phyloP scores from a whole-genome alignment of 2,329 filamentous ascomycete genomes.

The Chaetomium sp. region DNA sequence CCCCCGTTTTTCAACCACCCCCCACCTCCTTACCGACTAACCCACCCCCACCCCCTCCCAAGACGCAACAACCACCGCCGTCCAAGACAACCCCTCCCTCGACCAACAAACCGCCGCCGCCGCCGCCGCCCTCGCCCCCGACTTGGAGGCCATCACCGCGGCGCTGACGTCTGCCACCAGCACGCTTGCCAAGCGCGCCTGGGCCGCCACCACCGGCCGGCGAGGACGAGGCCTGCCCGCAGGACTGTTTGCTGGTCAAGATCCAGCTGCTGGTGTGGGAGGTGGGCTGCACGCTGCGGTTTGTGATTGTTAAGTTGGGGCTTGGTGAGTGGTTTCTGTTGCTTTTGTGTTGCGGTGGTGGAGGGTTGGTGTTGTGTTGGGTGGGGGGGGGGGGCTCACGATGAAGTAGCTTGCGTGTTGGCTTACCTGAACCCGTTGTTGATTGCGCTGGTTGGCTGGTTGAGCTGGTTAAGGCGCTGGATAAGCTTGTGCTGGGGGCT shows the following conservation, averaged over 20 bases:
- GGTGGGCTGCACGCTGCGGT: slow-evolving; percentile 36
- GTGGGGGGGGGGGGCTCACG: neutral
- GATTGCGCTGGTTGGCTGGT: slow-evolving; percentile 34
- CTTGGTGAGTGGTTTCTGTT: slow-evolving; percentile 32
- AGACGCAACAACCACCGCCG: slow-evolving; percentile 34
- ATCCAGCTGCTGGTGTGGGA: slow-evolving; percentile 35
- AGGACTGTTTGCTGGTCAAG: slow-evolving; percentile 32
- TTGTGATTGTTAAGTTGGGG: slow-evolving; percentile 37
- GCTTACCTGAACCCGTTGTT: slow-evolving; percentile 34
- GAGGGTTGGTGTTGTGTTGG: neutral
- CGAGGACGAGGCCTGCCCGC: slow-evolving; percentile 20
- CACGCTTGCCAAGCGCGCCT: slow-evolving; percentile 29
- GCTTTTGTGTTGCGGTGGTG: neutral
- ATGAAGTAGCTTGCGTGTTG: slow-evolving; percentile 29
- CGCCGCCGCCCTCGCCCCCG: slow-evolving; percentile 32
- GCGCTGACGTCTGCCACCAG: slow-evolving; percentile 33
- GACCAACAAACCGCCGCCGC: slow-evolving; percentile 33
- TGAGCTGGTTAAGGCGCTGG: slow-evolving; percentile 33
- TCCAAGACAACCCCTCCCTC: slow-evolving; percentile 32
- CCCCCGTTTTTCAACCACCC: neutral
- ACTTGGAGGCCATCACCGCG: slow-evolving; percentile 36
- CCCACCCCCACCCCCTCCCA: neutral
- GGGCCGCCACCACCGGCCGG: slow-evolving; percentile 19
- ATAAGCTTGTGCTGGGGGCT: slow-evolving; percentile 35
- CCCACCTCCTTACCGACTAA: neutral